Percentiles rank a stretch among this genome's conserved stretches.
Evolutionary conservation across 108 stramenopile species (phyloP).

Genomic region (Pseudonitzschia multistriata): DNA sequence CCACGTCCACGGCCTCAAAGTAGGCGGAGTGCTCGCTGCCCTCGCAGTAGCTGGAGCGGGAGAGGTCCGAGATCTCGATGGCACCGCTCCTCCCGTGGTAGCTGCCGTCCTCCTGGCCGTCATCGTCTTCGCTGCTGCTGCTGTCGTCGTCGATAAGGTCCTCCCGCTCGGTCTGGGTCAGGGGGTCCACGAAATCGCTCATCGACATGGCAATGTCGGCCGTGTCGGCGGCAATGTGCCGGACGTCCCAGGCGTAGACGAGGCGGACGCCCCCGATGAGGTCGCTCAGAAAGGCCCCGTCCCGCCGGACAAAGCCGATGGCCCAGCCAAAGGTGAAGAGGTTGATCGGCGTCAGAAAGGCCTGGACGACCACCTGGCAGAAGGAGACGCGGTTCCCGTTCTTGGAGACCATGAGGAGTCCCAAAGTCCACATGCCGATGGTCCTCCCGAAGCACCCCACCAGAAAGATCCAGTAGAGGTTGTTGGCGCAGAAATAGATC

Average conservation of each 20-base stretch:
- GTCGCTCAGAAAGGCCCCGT: slow-evolving; percentile 23
- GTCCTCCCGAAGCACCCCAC: slow-evolving; percentile 21
- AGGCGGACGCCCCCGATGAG: slow-evolving; percentile 23
- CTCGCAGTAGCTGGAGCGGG: too few species aligned
- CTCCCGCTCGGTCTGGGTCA: not conserved
- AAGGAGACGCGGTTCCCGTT: slow-evolving; percentile 6
- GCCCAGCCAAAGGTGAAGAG: slow-evolving; percentile 1
- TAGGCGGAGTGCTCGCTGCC: too few species aligned
- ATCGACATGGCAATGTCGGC: not conserved
- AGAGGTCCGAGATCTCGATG: too few species aligned
- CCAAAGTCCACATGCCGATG: slow-evolving; percentile 30
- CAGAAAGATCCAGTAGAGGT: slow-evolving; percentile 10
- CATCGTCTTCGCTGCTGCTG: not conserved
- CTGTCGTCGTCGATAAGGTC: not conserved
- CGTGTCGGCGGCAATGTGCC: not conserved
- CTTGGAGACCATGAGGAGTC: slow-evolving; percentile 23
- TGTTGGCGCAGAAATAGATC: not conserved
- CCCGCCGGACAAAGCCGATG: slow-evolving; percentile 11
- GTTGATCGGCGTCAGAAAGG: not conserved
- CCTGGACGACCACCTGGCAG: not conserved
- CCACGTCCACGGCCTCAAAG: too few species aligned
- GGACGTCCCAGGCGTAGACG: slow-evolving; percentile 33
- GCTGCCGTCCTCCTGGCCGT: not conserved
- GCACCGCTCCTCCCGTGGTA: too few species aligned
- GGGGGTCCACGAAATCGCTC: not conserved